A percentile compares a stretch with the other conserved stretches of the same genome.
Evolutionary conservation across 164 flowering plant genomes (phyloP).

Genomic region (Sextonia rubra): DNA sequence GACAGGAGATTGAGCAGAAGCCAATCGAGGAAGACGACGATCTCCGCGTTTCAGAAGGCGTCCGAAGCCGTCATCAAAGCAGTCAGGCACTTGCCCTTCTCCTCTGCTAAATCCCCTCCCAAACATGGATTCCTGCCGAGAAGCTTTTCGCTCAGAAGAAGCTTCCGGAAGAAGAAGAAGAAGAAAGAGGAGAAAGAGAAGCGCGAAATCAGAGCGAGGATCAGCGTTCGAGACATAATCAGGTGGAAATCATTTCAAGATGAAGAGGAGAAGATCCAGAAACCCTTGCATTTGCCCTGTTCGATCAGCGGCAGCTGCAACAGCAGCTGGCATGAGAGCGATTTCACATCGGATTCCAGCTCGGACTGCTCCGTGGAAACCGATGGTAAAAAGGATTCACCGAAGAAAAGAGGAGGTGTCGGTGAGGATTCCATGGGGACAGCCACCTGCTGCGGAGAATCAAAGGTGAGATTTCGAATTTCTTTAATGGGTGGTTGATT

Average conservation of each 20-base stretch:
- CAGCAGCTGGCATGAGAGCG: conserved; percentile 37
- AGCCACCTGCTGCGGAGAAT: conserved; percentile 17
- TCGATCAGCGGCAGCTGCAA: not conserved
- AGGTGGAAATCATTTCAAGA: conserved; percentile 49
- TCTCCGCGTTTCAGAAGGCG: conserved; percentile 51
- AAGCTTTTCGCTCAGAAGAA: conserved; percentile 39
- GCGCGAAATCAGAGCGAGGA: conserved; percentile 7
- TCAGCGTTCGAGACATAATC: conserved; percentile 32
- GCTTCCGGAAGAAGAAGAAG: conserved; percentile 39
- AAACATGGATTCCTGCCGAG: conserved; percentile 26
- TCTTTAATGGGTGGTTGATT: conserved; percentile 6
- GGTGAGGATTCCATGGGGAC: conserved; percentile 33
- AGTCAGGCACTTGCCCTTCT: conserved; percentile 41
- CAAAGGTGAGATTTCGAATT: conserved; percentile 12
- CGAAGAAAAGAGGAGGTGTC: conserved; percentile 16
- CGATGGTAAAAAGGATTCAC: conserved; percentile 18
- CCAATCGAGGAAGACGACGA: conserved; percentile 25
- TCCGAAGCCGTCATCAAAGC: conserved; percentile 47
- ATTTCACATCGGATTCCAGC: conserved; percentile 29
- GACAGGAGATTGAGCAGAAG: conserved; percentile 11
- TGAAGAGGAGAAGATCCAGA: conserved; percentile 22
- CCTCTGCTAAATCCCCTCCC: conserved; percentile 16
- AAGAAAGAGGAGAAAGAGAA: conserved; percentile 15
- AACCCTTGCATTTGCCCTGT: conserved; percentile 25
- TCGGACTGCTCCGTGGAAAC: conserved; percentile 25